These are phyloP conservation scores for Athelia psychrophila DNA, from an alignment of 1,284 basidiomycete genomes.

Conservation along the genomic window DNA sequence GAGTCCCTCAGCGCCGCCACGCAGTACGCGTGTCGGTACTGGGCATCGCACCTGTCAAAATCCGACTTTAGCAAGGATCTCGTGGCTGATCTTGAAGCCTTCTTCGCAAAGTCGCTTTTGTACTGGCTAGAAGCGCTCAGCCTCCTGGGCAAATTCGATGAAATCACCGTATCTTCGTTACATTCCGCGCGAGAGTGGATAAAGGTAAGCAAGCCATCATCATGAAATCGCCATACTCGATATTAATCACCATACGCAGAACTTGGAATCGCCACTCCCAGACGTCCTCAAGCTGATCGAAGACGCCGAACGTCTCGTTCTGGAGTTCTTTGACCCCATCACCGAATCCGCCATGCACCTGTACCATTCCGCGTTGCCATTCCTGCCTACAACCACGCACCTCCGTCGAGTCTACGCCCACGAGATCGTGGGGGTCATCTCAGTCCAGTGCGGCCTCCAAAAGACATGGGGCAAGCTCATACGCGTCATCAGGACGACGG, in stretches of 20 bases:
- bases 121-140: constrained; percentile 21
- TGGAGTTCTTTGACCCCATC: constrained; percentile 19
- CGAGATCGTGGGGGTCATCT: constrained; percentile 11
- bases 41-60: constrained; percentile 13
- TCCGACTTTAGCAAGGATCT: constrained; percentile 3
- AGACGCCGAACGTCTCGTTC: constrained; percentile 19
- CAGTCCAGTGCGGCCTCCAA: constrained; percentile 10
- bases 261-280: constrained; percentile 4
- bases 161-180: constrained; percentile 11
- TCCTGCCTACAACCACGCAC: constrained; percentile 8
- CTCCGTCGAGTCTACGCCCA: constrained; percentile 13
- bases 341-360: constrained; percentile 16
- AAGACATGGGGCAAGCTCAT: constrained; percentile 14
- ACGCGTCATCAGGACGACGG: constrained; percentile 11
- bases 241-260: not conserved
- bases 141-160: constrained; percentile 13
- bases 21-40: constrained; percentile 21
- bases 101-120: constrained; percentile 11
- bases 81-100: constrained; percentile 11
- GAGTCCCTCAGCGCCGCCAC: constrained; percentile 12
- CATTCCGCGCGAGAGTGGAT: constrained; percentile 13
- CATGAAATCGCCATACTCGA: not conserved
- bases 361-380: constrained; percentile 15
- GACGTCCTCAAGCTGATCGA: constrained; percentile 10
- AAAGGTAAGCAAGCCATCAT: constrained; percentile 11